A percentile compares a stretch with the other conserved stretches of the same genome.
These are phyloP conservation scores for Neopestalotiopsis clavispora DNA, from an alignment of 2,329 filamentous ascomycete genomes.

Conservation along the genomic window DNA sequence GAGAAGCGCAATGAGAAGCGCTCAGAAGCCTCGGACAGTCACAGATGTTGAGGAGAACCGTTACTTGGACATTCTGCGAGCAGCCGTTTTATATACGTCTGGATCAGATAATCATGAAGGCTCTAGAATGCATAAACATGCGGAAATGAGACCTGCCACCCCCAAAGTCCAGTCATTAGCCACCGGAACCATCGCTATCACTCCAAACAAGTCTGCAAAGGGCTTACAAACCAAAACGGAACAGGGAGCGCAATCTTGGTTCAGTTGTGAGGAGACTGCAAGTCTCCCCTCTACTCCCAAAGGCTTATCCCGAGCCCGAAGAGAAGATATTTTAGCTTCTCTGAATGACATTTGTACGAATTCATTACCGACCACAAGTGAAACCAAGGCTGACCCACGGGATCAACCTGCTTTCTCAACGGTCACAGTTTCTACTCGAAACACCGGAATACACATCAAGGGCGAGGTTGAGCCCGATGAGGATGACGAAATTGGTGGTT, in stretches of 20 bases:
- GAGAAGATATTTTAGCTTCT: neutral
- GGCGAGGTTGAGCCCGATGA: neutral
- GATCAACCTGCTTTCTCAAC: neutral
- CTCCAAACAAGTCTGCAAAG: no score
- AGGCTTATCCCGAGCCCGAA: neutral
- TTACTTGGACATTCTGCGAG: no score
- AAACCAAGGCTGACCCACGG: neutral
- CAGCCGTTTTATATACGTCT: no score
- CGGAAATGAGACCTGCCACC: no score
- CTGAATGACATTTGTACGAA: neutral
- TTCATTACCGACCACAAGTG: neutral
- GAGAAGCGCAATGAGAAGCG: no score
- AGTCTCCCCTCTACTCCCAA: neutral
- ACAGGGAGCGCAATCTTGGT: neutral
- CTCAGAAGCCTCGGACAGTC: no score
- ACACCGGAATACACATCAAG: neutral
- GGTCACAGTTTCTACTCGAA: neutral
- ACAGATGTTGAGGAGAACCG: no score
- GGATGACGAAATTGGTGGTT: conserved; percentile 8
- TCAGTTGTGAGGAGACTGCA: neutral
- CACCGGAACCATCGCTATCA: no score
- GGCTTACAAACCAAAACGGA: no score
- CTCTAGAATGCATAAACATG: no score
- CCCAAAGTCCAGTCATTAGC: no score
- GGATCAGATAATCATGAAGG: no score